Evolutionary conservation across 768 basidiomycete genomes (phyloP).

Genomic region (Lactarius psammicola): DNA sequence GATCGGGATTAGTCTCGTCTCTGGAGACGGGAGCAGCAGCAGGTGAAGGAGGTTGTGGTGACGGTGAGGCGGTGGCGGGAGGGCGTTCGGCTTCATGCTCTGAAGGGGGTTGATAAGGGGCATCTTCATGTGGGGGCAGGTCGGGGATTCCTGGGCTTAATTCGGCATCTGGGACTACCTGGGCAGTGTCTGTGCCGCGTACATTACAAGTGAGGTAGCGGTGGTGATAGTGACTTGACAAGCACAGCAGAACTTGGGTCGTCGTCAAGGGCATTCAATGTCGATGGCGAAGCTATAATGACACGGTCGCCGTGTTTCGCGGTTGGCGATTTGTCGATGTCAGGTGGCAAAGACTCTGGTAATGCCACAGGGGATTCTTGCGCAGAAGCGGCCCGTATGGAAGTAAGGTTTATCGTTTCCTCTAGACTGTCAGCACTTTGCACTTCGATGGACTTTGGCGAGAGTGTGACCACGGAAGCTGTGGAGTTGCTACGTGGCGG

Average conservation of each 20-base stretch:
- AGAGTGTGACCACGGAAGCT: neutral
- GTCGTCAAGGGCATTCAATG: neutral
- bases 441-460: neutral
- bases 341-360: slow-evolving; percentile 6
- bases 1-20: neutral
- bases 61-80: slow-evolving; percentile 5
- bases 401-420: neutral
- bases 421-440: neutral
- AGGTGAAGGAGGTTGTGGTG: slow-evolving; percentile 14
- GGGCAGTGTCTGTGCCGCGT: neutral
- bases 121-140: slow-evolving; percentile 8
- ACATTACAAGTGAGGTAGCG: neutral
- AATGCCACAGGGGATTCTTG: neutral
- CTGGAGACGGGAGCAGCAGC: neutral
- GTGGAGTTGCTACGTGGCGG: neutral
- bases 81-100: neutral
- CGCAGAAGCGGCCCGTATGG: neutral
- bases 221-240: neutral
- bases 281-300: neutral
- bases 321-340: slow-evolving; percentile 7
- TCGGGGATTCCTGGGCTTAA: neutral
- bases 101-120: neutral
- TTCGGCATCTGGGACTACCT: neutral
- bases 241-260: neutral
- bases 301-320: neutral